phyloP scores from a whole-genome alignment of 2,329 filamentous ascomycete genomes.

The Penicillium sp. region DNA sequence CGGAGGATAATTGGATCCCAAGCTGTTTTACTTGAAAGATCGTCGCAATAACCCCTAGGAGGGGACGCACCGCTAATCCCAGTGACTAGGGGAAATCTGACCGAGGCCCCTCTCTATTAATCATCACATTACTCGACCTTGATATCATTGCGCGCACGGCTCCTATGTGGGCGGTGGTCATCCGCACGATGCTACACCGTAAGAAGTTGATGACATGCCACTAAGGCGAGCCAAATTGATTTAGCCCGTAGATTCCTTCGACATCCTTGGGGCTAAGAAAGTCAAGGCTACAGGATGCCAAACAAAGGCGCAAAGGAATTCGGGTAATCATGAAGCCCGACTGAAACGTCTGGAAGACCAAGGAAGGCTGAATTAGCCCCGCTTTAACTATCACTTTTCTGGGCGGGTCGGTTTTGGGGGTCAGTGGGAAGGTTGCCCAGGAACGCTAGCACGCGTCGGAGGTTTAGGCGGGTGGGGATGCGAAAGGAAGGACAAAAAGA shows the following conservation, averaged over 20 bases:
- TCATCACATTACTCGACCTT: neutral
- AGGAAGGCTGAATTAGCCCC: slow-evolving; percentile 20
- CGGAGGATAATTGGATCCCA: slow-evolving; percentile 10
- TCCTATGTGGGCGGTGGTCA: slow-evolving; percentile 8
- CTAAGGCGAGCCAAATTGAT: slow-evolving; percentile 25
- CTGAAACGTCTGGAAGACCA: slow-evolving; percentile 27
- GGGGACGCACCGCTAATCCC: neutral
- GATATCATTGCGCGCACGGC: slow-evolving; percentile 5
- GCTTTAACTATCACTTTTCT: neutral
- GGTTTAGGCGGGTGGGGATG: slow-evolving; percentile 7
- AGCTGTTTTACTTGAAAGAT: neutral
- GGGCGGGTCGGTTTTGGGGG: slow-evolving; percentile 10
- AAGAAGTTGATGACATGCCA: slow-evolving; percentile 25
- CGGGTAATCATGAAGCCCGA: slow-evolving; percentile 14
- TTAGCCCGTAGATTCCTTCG: slow-evolving; percentile 19
- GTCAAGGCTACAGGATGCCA: slow-evolving; percentile 2
- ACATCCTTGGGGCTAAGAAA: slow-evolving; percentile 13
- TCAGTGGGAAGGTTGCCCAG: slow-evolving; percentile 10
- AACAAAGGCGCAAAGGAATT: slow-evolving; percentile 5
- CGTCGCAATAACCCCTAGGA: slow-evolving; percentile 1
- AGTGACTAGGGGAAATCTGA: slow-evolving; percentile 1
- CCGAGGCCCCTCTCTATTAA: slow-evolving; percentile 4
- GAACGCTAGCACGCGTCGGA: slow-evolving; percentile 13
- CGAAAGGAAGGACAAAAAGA: slow-evolving; percentile 7
- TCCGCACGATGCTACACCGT: slow-evolving; percentile 22